A percentile compares a stretch with the other conserved stretches of the same genome.
These are phyloP conservation scores for Botryotinia convoluta DNA, from an alignment of 2,329 filamentous ascomycete species.

Conservation along the genomic window DNA sequence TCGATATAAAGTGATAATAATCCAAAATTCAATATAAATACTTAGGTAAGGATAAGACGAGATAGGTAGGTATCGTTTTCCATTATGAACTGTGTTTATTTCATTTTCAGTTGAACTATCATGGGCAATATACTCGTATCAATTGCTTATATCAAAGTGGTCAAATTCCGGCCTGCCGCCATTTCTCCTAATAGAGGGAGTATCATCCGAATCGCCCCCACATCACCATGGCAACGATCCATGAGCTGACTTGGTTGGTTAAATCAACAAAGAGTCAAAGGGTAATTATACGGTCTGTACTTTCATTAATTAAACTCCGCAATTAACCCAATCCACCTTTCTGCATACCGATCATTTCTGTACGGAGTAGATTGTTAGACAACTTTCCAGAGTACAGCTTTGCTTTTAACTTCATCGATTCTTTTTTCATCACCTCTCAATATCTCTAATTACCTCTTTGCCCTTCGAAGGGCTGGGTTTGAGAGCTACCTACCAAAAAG, in stretches of 20 bases:
- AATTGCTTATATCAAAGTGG: not conserved
- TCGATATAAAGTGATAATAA: not conserved
- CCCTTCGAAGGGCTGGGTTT: conserved; percentile 12
- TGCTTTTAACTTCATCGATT: conserved; percentile 11
- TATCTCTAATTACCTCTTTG: conserved; percentile 1
- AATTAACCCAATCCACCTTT: conserved; percentile 19
- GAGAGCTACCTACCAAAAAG: not conserved
- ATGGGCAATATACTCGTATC: not conserved
- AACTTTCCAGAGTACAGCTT: not conserved
- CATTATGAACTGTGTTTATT: not conserved
- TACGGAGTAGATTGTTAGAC: not conserved
- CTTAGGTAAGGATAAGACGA: not conserved
- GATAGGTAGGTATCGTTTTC: not conserved
- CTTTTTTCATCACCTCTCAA: not conserved
- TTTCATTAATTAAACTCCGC: conserved; percentile 3
- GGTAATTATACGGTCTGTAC: not conserved
- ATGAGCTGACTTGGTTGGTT: not conserved
- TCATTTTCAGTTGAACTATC: not conserved
- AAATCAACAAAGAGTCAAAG: conserved; percentile 9
- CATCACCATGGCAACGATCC: conserved; percentile 7
- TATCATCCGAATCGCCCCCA: not conserved
- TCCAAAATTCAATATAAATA: not conserved
- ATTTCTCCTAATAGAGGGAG: not conserved
- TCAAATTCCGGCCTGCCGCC: not conserved
- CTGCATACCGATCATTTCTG: conserved; percentile 17